Conservation (phyloP, 2,329 filamentous ascomycete genomes). For the Ascomycota sp. region DNA sequence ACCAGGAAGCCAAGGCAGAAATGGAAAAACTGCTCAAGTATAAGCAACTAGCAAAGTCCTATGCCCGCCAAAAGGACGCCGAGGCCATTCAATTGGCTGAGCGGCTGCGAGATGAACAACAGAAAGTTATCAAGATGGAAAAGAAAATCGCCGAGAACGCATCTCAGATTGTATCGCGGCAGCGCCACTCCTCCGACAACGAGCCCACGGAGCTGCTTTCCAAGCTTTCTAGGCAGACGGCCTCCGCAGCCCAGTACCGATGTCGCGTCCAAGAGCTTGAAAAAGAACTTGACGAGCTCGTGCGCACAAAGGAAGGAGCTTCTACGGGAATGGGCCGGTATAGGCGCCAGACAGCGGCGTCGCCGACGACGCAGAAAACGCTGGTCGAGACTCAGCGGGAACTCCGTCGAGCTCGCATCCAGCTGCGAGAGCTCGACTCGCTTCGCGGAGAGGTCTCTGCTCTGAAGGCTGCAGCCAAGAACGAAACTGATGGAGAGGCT, state of each 20-base stretch:
- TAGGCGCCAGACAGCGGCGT: conserved; percentile 18
- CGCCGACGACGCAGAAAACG: conserved; percentile 29
- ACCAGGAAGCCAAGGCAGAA: conserved; percentile 49
- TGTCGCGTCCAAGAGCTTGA: conserved; percentile 39
- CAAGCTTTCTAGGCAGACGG: conserved; percentile 36
- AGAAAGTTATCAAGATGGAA: conserved; percentile 44
- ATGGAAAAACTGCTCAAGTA: conserved; percentile 63
- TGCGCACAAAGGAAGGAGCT: conserved; percentile 15
- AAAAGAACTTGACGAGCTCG: conserved; percentile 21
- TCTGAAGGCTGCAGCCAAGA: conserved; percentile 28
- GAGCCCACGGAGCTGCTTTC: conserved; percentile 27
- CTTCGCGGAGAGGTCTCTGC: conserved; percentile 31
- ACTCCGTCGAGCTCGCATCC: conserved; percentile 30
- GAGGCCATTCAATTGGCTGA: conserved; percentile 46
- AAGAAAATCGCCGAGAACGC: conserved; percentile 38
- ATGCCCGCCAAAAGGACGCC: conserved; percentile 56
- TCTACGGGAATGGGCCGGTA: conserved; percentile 11
- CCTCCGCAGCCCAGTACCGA: conserved; percentile 35
- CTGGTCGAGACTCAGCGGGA: conserved; percentile 32
- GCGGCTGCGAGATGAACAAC: conserved; percentile 47
- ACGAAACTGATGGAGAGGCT: conserved; percentile 7
- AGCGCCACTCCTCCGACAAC: conserved; percentile 14
- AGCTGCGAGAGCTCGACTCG: conserved; percentile 29
- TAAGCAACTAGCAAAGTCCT: conserved; percentile 61
- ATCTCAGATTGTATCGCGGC: conserved; percentile 25